Evolutionary conservation across 306 rosid species (phyloP), one percentile per base, ranked within the genome.

Genomic region (Betula pendula): DNA sequence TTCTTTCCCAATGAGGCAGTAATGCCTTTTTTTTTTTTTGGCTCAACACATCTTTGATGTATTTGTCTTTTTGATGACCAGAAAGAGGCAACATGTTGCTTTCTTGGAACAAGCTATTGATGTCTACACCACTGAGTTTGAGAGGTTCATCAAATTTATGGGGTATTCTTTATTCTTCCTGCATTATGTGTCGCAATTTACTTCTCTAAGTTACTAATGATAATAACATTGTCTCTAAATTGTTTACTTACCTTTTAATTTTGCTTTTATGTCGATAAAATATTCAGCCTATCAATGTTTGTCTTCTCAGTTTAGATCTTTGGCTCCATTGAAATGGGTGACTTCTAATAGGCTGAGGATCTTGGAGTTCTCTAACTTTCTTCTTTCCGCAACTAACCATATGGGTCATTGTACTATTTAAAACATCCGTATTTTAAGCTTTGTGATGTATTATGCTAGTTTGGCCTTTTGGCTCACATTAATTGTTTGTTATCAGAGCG

Each of bases 21-120:
- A 48, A 43, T 70, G 25, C n/a, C n/a, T n/a, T 60, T 48, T 6
- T 22, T 68, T 13, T 49, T 72, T 29, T 65, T 73, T 17, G 33
- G 69, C 56, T 81, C 50, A 13, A 20, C 47, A 27, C 58, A 45
- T 60, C 48, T 55, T 69, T 78, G 20, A 77, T 80, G 75, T 65
- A 75, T 69, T 84, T 73, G 70, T 75, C 76, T 70, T 45, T 45
- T 45, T 45, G 12, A 9, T 84, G 75, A 68, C 70, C 84, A 95
- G 97, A 81, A 74, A 74, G 62, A 80, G 60, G 85, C 87, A 89
- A 81, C 82, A 90, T 22, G 44, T 92, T 24, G 83, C 78, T 58
- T 78, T 89, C 48, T 55, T 95, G 89, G 93, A 92, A 81, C 84
- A 87, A 84, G 93, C 96, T 83, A 84, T 89, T 81, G 88, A 89